Evolutionary conservation across 2,329 filamentous ascomycete genomes (phyloP), one percentile per base, ranked within the genome.

Genomic region (Exophiala mesophila): DNA sequence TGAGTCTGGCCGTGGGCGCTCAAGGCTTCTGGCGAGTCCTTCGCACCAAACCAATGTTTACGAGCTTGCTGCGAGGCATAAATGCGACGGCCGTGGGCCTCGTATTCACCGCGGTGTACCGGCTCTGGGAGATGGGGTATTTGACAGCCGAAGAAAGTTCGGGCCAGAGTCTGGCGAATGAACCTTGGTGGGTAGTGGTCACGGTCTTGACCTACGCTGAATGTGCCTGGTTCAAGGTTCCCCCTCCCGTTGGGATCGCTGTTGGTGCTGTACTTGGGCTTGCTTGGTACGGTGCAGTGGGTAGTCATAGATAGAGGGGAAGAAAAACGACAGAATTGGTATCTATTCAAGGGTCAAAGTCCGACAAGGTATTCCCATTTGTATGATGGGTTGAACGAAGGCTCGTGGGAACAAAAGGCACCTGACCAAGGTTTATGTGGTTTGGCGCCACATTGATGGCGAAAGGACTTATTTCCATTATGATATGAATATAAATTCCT

Each of bases 181-280:
- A 82, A 47, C 76, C 78, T 1, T 82, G 77, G 76, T 82, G 78
- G 75, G 70, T 82, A 13, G 76, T 80, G 3, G 69, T 81, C 1
- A 71, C 77, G 2, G 73, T 74, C 60, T 48, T 67, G 4, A 65
- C 63, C 16, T 76, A 70, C 57, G 65, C 71, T 2, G 66, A 63
- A 7, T 68, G 65, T 30, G 60, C 63, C n/a, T 76, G 70, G 66
- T 75, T 74, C 49, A 59, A 59, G 3, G 47, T 74, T 2, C 62
- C 56, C 16, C 63, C 71, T 1, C 61, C 70, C 0, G 38, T 65
- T 20, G 66, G 69, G 0, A 74, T 74, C 51, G 35, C 73, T 1
- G 16, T 69, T 21, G 72, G 72, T 0, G 72, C 63, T 2, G 55
- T 66, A n/a, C 53, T 74, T 52, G 72, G 72, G 0, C 45, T 74